Evolutionary conservation across 352 stramenopile genomes (phyloP).

Genomic region (Hyphochytrium catenoides): DNA sequence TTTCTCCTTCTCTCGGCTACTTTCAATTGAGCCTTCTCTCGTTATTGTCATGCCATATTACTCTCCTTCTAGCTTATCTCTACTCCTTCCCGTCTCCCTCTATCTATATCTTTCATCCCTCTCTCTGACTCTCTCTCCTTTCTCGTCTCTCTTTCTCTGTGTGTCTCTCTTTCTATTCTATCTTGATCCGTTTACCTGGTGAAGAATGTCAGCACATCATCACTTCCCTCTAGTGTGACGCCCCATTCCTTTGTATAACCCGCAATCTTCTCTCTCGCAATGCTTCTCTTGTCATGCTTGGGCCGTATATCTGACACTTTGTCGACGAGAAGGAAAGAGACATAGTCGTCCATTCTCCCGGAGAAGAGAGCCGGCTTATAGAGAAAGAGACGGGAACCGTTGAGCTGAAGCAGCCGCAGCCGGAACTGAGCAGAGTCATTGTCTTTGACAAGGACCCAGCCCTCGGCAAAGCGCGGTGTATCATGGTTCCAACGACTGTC

Average conservation of each 20-base stretch:
- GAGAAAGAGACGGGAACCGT: slow-evolving; percentile 41
- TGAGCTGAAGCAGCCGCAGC: slow-evolving; percentile 50
- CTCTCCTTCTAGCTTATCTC: too few relatives aligned
- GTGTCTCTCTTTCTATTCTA: too few relatives aligned
- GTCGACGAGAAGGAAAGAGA: slow-evolving; percentile 41
- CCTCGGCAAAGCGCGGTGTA: slow-evolving; percentile 31
- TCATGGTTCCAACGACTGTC: slow-evolving; percentile 16
- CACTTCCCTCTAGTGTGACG: slow-evolving; percentile 41
- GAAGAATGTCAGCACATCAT: slow-evolving; percentile 62
- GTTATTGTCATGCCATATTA: too few relatives aligned
- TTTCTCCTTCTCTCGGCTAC: too few relatives aligned
- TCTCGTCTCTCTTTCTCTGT: too few relatives aligned
- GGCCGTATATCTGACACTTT: slow-evolving; percentile 53
- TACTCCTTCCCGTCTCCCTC: too few relatives aligned
- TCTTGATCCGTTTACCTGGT: too few relatives aligned
- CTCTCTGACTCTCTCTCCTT: too few relatives aligned
- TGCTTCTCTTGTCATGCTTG: slow-evolving; percentile 43
- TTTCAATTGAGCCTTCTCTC: too few relatives aligned
- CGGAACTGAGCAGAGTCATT: slow-evolving; percentile 35
- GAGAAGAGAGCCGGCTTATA: slow-evolving; percentile 60
- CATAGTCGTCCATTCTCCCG: slow-evolving; percentile 31
- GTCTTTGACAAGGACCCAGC: slow-evolving; percentile 59
- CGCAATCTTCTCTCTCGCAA: slow-evolving; percentile 11
- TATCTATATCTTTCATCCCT: too few relatives aligned
- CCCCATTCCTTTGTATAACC: slow-evolving; percentile 61